These are phyloP conservation scores for Nicotiana sylvestris DNA, from an alignment of 257 asterid genomes.

Conservation along the genomic window DNA sequence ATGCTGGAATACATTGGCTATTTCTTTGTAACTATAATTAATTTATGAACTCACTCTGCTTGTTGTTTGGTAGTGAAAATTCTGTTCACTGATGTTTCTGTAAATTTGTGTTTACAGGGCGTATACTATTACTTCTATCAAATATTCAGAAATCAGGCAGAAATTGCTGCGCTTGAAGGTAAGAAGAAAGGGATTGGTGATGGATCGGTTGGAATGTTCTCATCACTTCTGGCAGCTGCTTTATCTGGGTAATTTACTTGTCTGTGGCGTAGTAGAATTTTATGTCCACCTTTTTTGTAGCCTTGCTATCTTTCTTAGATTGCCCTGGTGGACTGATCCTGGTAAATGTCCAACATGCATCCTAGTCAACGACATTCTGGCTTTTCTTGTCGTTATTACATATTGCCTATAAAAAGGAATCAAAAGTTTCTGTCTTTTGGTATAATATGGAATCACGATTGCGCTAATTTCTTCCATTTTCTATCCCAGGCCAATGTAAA, in stretches of 20 bases:
- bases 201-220: constrained; percentile 94
- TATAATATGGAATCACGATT: background rate
- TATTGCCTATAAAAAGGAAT: background rate
- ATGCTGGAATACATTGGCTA: background rate
- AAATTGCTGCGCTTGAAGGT: constrained; percentile 57
- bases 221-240: constrained; percentile 87
- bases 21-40: constrained; percentile 17
- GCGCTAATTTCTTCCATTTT: background rate
- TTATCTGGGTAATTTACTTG: constrained; percentile 65
- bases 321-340: background rate
- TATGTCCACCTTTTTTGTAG: background rate
- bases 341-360: background rate
- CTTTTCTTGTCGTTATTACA: background rate
- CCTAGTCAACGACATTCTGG: background rate
- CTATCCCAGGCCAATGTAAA: background rate
- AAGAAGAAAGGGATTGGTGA: constrained; percentile 69
- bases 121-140: constrained; percentile 99
- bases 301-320: background rate
- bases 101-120: constrained; percentile 75
- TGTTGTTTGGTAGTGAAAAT: constrained; percentile 6
- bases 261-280: background rate
- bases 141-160: constrained; percentile 88
- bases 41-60: background rate
- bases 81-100: constrained; percentile 39
- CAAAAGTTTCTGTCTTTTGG: background rate